These are phyloP conservation scores for Tolypocladium sp. DNA, from an alignment of 2,329 filamentous ascomycete species.

Conservation along the genomic window DNA sequence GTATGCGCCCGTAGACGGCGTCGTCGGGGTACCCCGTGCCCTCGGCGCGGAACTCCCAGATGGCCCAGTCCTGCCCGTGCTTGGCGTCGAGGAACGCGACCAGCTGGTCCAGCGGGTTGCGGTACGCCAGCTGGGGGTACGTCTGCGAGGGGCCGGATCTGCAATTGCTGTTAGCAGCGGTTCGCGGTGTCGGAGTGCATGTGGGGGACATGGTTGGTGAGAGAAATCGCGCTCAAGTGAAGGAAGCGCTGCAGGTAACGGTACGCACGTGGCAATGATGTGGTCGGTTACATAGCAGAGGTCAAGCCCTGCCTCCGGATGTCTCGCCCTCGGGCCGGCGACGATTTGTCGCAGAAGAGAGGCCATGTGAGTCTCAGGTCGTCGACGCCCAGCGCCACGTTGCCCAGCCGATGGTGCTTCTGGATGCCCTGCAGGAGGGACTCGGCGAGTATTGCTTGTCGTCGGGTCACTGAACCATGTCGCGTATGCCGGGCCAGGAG, in stretches of 20 bases:
- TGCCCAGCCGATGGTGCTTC: background rate
- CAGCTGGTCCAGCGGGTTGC: slow-evolving; percentile 81
- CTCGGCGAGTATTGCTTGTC: background rate
- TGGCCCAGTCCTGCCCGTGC: slow-evolving; percentile 78
- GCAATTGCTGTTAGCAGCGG: slow-evolving; percentile 4
- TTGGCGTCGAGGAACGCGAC: slow-evolving; percentile 81
- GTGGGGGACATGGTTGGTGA: background rate
- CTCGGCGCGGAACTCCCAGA: slow-evolving; percentile 97
- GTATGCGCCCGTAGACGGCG: slow-evolving; percentile 75
- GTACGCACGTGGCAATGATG: slow-evolving; percentile 51
- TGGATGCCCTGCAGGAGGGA: background rate
- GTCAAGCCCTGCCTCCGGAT: slow-evolving; percentile 82
- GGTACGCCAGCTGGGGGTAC: slow-evolving; percentile 86
- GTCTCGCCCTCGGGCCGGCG: slow-evolving; percentile 72
- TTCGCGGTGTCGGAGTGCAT: background rate
- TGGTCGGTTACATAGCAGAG: slow-evolving; percentile 91
- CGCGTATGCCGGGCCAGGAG: background rate
- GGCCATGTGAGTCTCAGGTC: slow-evolving; percentile 39
- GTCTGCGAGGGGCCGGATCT: slow-evolving; percentile 86
- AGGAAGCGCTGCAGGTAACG: background rate
- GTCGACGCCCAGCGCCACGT: background rate
- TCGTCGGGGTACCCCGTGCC: slow-evolving; percentile 91
- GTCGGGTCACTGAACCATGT: background rate
- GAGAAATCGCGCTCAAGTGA: background rate
- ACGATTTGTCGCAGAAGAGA: slow-evolving; percentile 85